Evolutionary conservation across 2,329 filamentous ascomycete species (phyloP).

Genomic region (Pseudofabraea citricarpa): DNA sequence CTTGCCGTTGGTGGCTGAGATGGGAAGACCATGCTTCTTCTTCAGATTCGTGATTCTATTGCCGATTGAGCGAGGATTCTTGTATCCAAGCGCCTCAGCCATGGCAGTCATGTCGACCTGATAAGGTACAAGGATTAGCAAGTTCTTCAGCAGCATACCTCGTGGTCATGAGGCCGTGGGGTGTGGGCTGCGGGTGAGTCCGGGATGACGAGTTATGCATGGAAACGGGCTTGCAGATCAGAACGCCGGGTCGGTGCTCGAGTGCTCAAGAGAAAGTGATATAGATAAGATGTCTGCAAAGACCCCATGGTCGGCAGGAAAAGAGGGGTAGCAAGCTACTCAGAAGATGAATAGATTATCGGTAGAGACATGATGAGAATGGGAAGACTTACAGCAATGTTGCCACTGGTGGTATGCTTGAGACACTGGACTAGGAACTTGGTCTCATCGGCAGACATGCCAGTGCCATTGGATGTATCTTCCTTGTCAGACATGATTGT

Average conservation of each 20-base stretch:
- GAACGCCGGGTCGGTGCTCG: no score
- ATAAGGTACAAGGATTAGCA: no score
- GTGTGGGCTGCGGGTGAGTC: no score
- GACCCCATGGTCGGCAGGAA: no score
- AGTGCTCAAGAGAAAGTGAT: slow-evolving; percentile 1
- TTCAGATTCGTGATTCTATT: slow-evolving; percentile 20
- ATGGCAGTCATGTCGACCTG: slow-evolving; percentile 19
- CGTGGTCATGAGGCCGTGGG: no score
- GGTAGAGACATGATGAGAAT: neutral
- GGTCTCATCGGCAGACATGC: slow-evolving; percentile 14
- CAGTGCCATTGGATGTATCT: neutral
- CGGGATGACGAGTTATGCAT: no score
- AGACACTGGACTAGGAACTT: slow-evolving; percentile 21
- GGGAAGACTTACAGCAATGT: slow-evolving; percentile 16
- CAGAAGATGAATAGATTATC: no score
- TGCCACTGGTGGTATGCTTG: slow-evolving; percentile 17
- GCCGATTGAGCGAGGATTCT: slow-evolving; percentile 16
- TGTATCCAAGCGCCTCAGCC: slow-evolving; percentile 13
- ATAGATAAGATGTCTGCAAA: no score
- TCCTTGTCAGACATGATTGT: neutral
- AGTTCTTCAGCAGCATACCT: no score
- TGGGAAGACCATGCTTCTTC: slow-evolving; percentile 21
- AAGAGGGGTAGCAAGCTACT: no score
- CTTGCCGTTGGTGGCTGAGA: slow-evolving; percentile 3
- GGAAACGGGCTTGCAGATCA: no score